Conservation (phyloP, 331 rosid genomes). For the Saraca asoca region DNA sequence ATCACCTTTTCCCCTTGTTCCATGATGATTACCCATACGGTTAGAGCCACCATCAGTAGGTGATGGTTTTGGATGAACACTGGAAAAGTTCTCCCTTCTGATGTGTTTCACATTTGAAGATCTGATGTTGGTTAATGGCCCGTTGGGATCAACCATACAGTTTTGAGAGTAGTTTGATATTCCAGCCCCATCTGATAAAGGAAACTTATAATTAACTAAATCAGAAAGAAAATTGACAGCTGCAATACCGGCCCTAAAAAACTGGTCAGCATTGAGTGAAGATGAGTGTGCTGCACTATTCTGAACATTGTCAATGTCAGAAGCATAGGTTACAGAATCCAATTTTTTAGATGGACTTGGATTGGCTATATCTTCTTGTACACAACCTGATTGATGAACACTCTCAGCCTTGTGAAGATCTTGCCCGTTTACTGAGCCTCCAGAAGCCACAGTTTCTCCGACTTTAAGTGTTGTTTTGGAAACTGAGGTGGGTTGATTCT, state of each 20-base stretch:
- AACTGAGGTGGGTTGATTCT: conserved; percentile 52
- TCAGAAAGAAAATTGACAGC: conserved; percentile 80
- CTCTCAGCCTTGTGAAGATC: conserved; percentile 46
- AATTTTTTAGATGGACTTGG: conserved; percentile 48
- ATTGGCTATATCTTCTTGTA: conserved; percentile 40
- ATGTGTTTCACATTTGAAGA: conserved; percentile 67
- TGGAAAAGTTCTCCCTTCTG: conserved; percentile 55
- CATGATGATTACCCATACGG: conserved; percentile 44
- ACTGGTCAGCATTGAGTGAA: conserved; percentile 56
- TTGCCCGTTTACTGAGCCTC: conserved; percentile 43
- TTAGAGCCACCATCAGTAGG: conserved; percentile 49
- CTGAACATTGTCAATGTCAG: conserved; percentile 44
- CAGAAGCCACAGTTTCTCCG: conserved; percentile 48
- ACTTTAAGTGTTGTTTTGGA: conserved; percentile 49
- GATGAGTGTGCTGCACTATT: conserved; percentile 42
- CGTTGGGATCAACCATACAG: conserved; percentile 65
- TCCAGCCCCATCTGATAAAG: conserved; percentile 71
- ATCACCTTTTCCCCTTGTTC: conserved; percentile 53
- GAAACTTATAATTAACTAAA: conserved; percentile 61
- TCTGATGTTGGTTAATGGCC: conserved; percentile 50
- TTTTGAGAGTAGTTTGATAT: conserved; percentile 50
- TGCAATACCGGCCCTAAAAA: conserved; percentile 79
- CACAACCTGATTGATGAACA: conserved; percentile 39
- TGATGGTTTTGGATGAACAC: conserved; percentile 61
- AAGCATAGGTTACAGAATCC: conserved; percentile 53